phyloP scores from a whole-genome alignment of 768 basidiomycete genomes.

The Dentipellis sp. region DNA sequence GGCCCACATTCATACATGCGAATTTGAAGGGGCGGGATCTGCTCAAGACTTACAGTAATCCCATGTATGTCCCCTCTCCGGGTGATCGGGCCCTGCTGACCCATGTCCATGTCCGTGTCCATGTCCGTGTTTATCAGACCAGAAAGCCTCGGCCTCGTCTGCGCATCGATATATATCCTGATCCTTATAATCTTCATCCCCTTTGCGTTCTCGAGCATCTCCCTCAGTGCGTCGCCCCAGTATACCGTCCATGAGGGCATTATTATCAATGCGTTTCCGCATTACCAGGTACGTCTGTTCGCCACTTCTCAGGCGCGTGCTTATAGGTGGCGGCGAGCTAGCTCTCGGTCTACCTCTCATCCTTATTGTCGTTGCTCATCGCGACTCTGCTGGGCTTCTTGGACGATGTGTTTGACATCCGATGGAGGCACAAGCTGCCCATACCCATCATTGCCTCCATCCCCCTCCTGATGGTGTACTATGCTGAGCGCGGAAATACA shows the following conservation, averaged over 20 bases:
- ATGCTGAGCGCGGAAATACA: conserved; percentile 89
- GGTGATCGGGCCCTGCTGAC: neutral
- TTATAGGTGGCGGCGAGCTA: conserved; percentile 20
- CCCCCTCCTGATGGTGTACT: conserved; percentile 93
- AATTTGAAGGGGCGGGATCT: conserved; percentile 82
- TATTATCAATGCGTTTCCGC: conserved; percentile 61
- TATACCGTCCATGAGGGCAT: conserved; percentile 47
- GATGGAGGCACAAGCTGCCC: conserved; percentile 96
- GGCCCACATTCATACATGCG: conserved; percentile 70
- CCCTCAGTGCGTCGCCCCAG: conserved; percentile 35
- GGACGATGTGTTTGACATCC: conserved; percentile 96
- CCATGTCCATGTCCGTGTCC: neutral
- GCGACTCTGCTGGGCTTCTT: conserved; percentile 93
- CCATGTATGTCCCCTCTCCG: conserved; percentile 42
- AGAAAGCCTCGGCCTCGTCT: conserved; percentile 88
- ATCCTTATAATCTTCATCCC: conserved; percentile 89
- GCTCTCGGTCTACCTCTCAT: conserved; percentile 90
- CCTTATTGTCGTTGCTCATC: conserved; percentile 82
- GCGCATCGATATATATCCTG: conserved; percentile 82
- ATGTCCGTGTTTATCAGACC: conserved; percentile 42
- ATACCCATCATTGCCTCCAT: conserved; percentile 95
- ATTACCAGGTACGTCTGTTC: conserved; percentile 51
- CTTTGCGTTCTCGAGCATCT: conserved; percentile 79
- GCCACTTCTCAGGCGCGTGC: neutral
- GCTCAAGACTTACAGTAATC: conserved; percentile 68